These are phyloP conservation scores for Amanita jacksonii DNA, from an alignment of 768 basidiomycete genomes.

Conservation along the genomic window DNA sequence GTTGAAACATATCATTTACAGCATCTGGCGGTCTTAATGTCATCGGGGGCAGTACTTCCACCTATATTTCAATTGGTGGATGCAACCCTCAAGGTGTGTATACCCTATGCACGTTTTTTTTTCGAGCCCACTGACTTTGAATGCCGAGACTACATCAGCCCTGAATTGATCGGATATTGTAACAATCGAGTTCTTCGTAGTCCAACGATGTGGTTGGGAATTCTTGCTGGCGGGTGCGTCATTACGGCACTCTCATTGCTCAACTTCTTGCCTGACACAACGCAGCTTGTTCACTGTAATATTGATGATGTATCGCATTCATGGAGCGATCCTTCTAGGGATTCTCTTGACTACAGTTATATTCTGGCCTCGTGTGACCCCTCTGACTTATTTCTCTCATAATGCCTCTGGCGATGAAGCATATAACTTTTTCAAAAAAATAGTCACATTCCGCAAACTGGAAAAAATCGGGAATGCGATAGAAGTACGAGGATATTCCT, in stretches of 20 bases:
- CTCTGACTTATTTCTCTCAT: constrained; percentile 78
- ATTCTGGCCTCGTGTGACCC: constrained; percentile 79
- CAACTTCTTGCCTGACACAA: neutral
- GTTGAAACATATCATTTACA: constrained; percentile 15
- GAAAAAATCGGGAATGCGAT: constrained; percentile 54
- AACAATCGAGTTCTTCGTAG: constrained; percentile 51
- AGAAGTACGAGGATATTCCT: constrained; percentile 35
- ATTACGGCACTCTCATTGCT: neutral
- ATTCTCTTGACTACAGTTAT: constrained; percentile 80
- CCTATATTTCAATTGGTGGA: constrained; percentile 70
- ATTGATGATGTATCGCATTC: constrained; percentile 78
- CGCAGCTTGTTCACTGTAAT: constrained; percentile 68
- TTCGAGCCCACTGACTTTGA: neutral
- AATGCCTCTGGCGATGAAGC: constrained; percentile 55
- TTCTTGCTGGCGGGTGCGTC: constrained; percentile 71
- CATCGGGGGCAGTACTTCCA: constrained; percentile 62
- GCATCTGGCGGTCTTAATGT: constrained; percentile 63
- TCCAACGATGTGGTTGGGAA: constrained; percentile 83
- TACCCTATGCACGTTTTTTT: neutral
- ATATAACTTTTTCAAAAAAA: constrained; percentile 80
- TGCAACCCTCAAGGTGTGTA: constrained; percentile 42
- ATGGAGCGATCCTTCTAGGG: constrained; percentile 74
- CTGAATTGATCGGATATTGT: constrained; percentile 50
- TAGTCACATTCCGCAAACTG: constrained; percentile 66
- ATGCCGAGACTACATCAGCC: constrained; percentile 34